Conservation (phyloP, 2,329 filamentous ascomycete genomes). For the Eutypa lata region DNA sequence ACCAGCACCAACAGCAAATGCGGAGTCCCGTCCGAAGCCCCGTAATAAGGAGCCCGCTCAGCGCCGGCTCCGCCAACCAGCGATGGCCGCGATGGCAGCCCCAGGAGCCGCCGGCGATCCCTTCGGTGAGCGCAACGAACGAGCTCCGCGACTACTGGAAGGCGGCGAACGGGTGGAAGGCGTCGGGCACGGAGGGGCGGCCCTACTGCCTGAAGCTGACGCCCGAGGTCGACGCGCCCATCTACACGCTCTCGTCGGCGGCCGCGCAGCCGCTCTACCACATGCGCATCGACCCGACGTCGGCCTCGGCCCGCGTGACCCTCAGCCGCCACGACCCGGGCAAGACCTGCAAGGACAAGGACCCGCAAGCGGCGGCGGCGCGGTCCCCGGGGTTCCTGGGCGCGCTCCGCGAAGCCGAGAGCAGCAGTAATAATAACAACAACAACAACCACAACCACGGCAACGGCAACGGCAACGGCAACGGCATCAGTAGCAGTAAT, state of each 20-base stretch:
- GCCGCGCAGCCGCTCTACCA: constrained; percentile 63
- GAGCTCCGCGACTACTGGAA: constrained; percentile 67
- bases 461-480: too few relatives aligned
- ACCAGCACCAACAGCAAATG: too few relatives aligned
- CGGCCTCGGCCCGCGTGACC: constrained; percentile 58
- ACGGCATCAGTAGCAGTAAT: too few relatives aligned
- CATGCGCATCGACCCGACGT: constrained; percentile 61
- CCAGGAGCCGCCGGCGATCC: constrained; percentile 42
- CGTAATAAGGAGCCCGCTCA: constrained; percentile 27
- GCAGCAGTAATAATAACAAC: neutral
- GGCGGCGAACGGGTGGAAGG: constrained; percentile 67
- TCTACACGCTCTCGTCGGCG: constrained; percentile 66
- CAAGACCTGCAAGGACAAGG: constrained; percentile 47
- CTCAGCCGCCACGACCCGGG: constrained; percentile 58
- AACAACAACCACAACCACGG: constrained; percentile 22
- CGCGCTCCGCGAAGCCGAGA: constrained; percentile 29
- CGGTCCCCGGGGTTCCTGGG: constrained; percentile 25
- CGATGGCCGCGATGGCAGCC: constrained; percentile 30
- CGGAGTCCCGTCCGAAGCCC: too few relatives aligned
- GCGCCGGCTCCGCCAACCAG: constrained; percentile 23
- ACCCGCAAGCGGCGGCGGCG: constrained; percentile 33
- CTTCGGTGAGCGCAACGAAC: constrained; percentile 53
- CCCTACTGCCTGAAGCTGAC: constrained; percentile 58
- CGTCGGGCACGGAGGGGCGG: constrained; percentile 55
- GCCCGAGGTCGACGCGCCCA: constrained; percentile 56